A percentile compares a stretch with the other conserved stretches of the same genome.
Conservation (phyloP, 2,329 filamentous ascomycete species). For the Botrytis porri region DNA sequence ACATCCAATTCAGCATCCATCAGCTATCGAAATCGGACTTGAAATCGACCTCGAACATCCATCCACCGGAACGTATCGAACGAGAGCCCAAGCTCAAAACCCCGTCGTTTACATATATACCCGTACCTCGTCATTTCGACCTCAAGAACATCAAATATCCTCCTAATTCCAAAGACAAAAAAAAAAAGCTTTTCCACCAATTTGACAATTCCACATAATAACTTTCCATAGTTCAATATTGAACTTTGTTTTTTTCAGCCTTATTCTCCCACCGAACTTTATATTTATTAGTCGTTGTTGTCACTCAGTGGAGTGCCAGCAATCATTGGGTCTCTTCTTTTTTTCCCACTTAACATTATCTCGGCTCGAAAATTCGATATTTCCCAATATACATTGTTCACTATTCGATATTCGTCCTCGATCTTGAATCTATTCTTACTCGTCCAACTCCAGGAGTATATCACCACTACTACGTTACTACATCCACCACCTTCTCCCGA, state of each 20-base stretch:
- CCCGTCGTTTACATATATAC: slow-evolving; percentile 2
- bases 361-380: neutral
- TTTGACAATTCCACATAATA: neutral
- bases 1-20: neutral
- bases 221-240: neutral
- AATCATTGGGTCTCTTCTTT: neutral
- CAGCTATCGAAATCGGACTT: neutral
- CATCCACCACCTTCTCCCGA: neutral
- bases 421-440: neutral
- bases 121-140: neutral
- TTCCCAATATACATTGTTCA: neutral
- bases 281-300: neutral
- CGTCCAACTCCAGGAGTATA: neutral
- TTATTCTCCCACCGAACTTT: neutral
- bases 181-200: neutral
- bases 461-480: neutral
- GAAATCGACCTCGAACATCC: neutral
- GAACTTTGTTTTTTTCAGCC: slow-evolving; percentile 3
- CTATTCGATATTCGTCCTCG: neutral
- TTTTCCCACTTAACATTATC: neutral
- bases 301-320: neutral
- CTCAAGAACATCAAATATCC: neutral
- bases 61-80: neutral
- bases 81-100: neutral
- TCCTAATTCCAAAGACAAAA: neutral